Conservation (phyloP, 768 basidiomycete genomes). For the Psilocybe cubensis region DNA sequence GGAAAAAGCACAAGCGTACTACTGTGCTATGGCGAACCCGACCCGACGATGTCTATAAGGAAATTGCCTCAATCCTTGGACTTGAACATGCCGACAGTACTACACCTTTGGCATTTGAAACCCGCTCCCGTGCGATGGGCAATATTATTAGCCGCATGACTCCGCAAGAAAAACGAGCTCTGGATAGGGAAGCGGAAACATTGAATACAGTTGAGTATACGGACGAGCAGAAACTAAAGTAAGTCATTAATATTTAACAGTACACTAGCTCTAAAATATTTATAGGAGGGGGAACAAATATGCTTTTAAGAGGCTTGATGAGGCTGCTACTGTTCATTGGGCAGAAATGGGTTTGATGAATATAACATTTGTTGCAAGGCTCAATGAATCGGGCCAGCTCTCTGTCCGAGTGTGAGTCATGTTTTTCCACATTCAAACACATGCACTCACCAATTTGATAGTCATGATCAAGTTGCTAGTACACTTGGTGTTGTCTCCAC, state of each 20-base stretch:
- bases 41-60: background rate
- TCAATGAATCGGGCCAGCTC: background rate
- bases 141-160: background rate
- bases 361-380: background rate
- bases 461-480: background rate
- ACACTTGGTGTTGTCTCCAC: background rate
- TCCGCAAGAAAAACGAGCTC: background rate
- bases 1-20: background rate
- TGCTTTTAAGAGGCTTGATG: background rate
- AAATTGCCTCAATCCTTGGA: background rate
- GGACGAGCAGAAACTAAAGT: too few species aligned
- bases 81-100: background rate
- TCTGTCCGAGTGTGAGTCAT: background rate
- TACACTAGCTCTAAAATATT: too few species aligned
- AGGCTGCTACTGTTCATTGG: background rate
- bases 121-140: background rate
- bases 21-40: background rate
- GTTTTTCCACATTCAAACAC: background rate
- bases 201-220: background rate
- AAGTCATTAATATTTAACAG: too few species aligned
- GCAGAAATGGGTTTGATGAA: background rate
- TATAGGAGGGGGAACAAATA: background rate
- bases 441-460: background rate
- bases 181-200: background rate
- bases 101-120: background rate